Percentiles rank a stretch among this genome's conserved stretches.
Conservation (phyloP, 768 basidiomycete genomes). For the Imleria badia region DNA sequence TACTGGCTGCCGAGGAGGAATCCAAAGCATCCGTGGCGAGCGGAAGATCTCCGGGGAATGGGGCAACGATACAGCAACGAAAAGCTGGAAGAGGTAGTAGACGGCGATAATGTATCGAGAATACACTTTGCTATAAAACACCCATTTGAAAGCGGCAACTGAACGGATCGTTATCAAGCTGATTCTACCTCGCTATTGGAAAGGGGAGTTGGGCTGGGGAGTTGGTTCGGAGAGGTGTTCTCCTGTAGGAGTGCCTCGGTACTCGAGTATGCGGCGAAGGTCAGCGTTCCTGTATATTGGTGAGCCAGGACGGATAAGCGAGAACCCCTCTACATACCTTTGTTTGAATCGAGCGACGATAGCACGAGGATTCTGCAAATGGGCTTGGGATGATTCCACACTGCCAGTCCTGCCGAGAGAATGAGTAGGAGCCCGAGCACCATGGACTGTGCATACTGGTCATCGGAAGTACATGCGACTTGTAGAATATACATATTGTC, state of each 20-base stretch:
- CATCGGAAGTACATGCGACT: conserved; percentile 51
- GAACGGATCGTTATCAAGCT: background rate
- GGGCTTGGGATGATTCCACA: conserved; percentile 30
- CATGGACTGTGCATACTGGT: conserved; percentile 33
- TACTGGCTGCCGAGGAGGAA: conserved; percentile 43
- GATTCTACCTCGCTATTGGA: background rate
- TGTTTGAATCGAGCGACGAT: conserved; percentile 66
- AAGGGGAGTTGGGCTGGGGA: conserved; percentile 13
- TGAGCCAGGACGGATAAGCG: conserved; percentile 8
- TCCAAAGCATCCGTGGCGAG: conserved; percentile 27
- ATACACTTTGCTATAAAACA: conserved; percentile 9
- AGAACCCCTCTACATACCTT: conserved; percentile 40
- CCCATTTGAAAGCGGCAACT: background rate
- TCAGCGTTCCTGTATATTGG: conserved; percentile 44
- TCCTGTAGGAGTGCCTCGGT: conserved; percentile 34
- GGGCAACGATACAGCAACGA: conserved; percentile 27
- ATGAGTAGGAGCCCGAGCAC: background rate
- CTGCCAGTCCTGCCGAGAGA: conserved; percentile 3
- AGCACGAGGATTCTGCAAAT: conserved; percentile 43
- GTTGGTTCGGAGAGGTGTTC: conserved; percentile 4
- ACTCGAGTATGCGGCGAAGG: conserved; percentile 57
- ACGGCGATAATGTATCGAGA: conserved; percentile 25
- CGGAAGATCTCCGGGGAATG: conserved; percentile 19
- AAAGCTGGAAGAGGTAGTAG: conserved; percentile 38
- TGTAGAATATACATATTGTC: conserved; percentile 77